Base-by-base conservation (phyloP, 2,329 filamentous ascomycete species). In the Ophiostoma australiae region DNA sequence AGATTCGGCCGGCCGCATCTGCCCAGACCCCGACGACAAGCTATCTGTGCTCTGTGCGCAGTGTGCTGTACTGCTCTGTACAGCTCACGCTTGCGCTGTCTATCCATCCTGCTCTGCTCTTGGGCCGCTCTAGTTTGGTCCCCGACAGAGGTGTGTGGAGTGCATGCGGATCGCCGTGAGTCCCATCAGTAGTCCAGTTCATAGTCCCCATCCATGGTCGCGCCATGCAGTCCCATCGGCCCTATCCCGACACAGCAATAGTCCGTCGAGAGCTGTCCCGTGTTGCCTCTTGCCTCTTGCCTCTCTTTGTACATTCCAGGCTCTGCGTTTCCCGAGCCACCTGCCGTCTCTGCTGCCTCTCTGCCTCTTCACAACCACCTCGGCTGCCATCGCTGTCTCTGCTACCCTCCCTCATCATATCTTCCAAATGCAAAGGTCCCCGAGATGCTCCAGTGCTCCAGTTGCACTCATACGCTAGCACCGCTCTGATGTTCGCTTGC, bases 91-190 rank as follows among this genome's bases (percentile, higher is more conserved):
- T 20, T 20, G 3, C 7, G 23, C 52, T 58, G 52, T 27, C 23
- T 11, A 58, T 58, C 58, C 33, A 27, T 63, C 10, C 52, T 63
- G 13, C 27, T 63, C 15, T 17, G 11, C 27, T 63, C 58, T 4
- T 27, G 11, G n/a, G 27, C 23, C 13, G 23, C 58, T 63, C 44
- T 48, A 48, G 15, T 63, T 63, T 33, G 23, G 58, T 35, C 27
- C 58, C 58, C 52, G 52, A 23, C 27, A 63, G 58, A 63, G 58
- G 58, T 63, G 27, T 63, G 58, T 63, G 58, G 58, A 63, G 58
- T 63, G 58, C 58, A 63, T 63, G 58, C 58, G 27, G 58, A 33
- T 63, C 58, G 58, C 58, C 58, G 58, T 35, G 27, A 31, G 58
- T 31, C 58, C 58, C 58, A 63, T 63, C 58, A 63, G 27, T 58